Base-by-base conservation (phyloP, 208 protist genomes). In the Acanthamoeba lenticulata region DNA sequence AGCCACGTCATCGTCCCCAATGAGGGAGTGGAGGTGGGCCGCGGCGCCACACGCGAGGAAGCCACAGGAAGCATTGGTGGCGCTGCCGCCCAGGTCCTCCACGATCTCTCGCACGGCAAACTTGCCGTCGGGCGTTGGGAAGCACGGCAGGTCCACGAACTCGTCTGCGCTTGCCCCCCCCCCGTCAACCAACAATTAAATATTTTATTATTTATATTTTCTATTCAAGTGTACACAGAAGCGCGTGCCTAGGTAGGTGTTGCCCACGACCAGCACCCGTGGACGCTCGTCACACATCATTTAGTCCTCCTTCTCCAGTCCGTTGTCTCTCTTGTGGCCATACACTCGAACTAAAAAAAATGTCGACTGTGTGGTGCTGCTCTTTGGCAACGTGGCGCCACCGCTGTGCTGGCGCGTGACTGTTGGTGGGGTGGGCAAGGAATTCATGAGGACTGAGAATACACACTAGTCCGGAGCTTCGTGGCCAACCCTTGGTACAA, bases 131-230 rank as follows among this genome's bases (percentile, higher is more conserved):
- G 60, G 60, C 60, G 60, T 69, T 3, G 60, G 60, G 60, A 69
- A 69, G 60, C 60, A 69, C 60, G 60, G 60, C 60, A 69, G 60
- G 27, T 69, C 60, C 60, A 69, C 60, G 29, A 69, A 69, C 60
- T 69, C 60, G 29, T 69, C 60, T 69, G 60, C 29, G 11, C 60
- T 69, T 27, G 27, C n/a, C n/a, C n/a, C n/a, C n/a, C n/a, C n/a
- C n/a, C n/a, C n/a, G n/a, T n/a, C n/a, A n/a, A n/a, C n/a, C 11
- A 27, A 69, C 5, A 69, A 69, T 29, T 5, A 69, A 69, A 69
- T 29, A 69, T 6, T 36, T 34, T n/a, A 36, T 29, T 5, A 69
- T 36, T 69, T 29, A 69, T 36, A 69, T 69, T 9, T 29, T 69
- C 5, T 36, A 27, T 5, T n/a, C n/a, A n/a, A n/a, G n/a, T n/a